Percentiles rank a stretch among this genome's conserved stretches.
These are phyloP conservation scores for Deinandra increscens DNA, from an alignment of 129 eudicot genomes.

Conservation along the genomic window DNA sequence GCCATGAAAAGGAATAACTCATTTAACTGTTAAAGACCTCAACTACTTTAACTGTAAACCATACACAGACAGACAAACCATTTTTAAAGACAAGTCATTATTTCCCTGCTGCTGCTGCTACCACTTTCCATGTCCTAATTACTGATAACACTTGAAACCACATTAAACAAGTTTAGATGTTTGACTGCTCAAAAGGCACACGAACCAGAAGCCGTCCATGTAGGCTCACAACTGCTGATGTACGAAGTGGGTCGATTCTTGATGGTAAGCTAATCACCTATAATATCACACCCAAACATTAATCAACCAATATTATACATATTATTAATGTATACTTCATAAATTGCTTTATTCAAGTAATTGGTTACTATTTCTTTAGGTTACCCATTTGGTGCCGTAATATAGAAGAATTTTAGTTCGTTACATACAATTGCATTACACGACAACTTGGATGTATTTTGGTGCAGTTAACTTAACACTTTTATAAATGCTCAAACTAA, in stretches of 20 bases:
- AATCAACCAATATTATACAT: not conserved
- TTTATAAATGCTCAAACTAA: not conserved
- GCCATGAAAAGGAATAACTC: slow-evolving; percentile 12
- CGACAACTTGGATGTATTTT: not conserved
- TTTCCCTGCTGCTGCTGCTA: slow-evolving; percentile 27
- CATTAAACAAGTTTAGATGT: slow-evolving; percentile 22
- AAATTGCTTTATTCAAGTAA: not conserved
- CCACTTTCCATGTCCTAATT: slow-evolving; percentile 15
- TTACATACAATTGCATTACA: not conserved
- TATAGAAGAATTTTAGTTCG: not conserved
- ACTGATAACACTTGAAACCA: not conserved
- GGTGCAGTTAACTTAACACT: not conserved
- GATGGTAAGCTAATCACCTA: slow-evolving; percentile 84
- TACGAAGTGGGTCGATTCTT: slow-evolving; percentile 83
- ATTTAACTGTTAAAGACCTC: slow-evolving; percentile 5
- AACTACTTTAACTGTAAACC: slow-evolving; percentile 15
- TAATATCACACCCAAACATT: slow-evolving; percentile 13
- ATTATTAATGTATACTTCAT: no score
- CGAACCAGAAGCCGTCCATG: slow-evolving; percentile 93
- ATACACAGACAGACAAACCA: slow-evolving; percentile 6
- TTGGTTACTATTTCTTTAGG: not conserved
- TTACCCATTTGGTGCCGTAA: not conserved
- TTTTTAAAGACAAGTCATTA: slow-evolving; percentile 8
- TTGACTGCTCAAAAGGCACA: slow-evolving; percentile 77
- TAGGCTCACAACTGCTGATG: slow-evolving; percentile 92